phyloP scores from a whole-genome alignment of 2,329 filamentous ascomycete species.

The Tympanopsis confertula region DNA sequence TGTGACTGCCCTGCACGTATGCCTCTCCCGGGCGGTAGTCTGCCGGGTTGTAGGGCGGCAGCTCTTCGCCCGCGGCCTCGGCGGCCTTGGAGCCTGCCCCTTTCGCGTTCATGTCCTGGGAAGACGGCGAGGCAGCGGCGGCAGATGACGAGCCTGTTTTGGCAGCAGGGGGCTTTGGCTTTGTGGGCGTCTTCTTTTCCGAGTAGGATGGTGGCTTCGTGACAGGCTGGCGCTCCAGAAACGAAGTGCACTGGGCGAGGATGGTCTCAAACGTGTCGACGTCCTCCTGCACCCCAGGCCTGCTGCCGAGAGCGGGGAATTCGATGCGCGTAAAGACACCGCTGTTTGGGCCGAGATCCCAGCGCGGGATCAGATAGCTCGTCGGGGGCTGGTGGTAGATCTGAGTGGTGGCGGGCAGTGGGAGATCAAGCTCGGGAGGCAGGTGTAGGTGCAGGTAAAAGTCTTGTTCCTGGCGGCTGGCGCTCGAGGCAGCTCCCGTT shows the following conservation, averaged over 20 bases:
- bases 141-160: slow-evolving; percentile 10
- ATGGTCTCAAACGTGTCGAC: slow-evolving; percentile 96
- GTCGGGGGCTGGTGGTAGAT: slow-evolving; percentile 91
- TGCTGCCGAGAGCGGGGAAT: slow-evolving; percentile 65
- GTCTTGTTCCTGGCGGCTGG: slow-evolving; percentile 59
- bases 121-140: slow-evolving; percentile 9
- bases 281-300: slow-evolving; percentile 74
- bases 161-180: slow-evolving; percentile 10
- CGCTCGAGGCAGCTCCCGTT: slow-evolving; percentile 35
- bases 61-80: slow-evolving; percentile 25
- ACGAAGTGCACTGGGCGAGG: slow-evolving; percentile 91
- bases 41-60: slow-evolving; percentile 67
- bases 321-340: slow-evolving; percentile 89
- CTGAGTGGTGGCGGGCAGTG: slow-evolving; percentile 87
- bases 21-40: slow-evolving; percentile 70
- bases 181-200: slow-evolving; percentile 10
- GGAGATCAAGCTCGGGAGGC: slow-evolving; percentile 85
- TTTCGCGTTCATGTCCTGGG: slow-evolving; percentile 24
- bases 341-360: slow-evolving; percentile 79
- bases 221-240: slow-evolving; percentile 71
- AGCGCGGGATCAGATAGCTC: slow-evolving; percentile 88
- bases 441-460: slow-evolving; percentile 95
- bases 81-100: background rate
- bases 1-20: slow-evolving; percentile 55
- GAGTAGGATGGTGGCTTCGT: slow-evolving; percentile 27